Evolutionary conservation across 208 protist species (phyloP).

Genomic region (Wallacemonas rigidus): DNA sequence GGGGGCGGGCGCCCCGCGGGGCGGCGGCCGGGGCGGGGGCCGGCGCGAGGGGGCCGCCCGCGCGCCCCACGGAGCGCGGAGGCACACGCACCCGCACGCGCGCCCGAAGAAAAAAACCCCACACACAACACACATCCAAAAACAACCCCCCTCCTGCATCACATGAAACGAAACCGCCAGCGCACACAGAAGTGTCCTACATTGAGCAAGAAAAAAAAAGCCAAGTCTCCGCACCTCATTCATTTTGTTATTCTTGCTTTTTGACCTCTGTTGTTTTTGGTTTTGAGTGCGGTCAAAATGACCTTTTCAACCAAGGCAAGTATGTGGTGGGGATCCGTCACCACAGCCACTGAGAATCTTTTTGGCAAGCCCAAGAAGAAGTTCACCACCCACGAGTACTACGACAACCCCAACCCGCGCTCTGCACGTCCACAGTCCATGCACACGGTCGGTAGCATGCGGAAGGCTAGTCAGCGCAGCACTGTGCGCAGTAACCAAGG

Average conservation of each 20-base stretch:
- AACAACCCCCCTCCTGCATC: not conserved
- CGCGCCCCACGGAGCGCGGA: no score
- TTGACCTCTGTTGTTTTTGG: not conserved
- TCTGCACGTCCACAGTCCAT: slow-evolving; percentile 42
- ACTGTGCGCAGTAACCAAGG: not conserved
- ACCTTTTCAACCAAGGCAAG: slow-evolving; percentile 59
- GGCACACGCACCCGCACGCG: no score
- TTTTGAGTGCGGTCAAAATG: slow-evolving; percentile 27
- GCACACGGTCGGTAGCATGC: slow-evolving; percentile 50
- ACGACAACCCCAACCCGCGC: slow-evolving; percentile 48
- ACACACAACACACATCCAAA: not conserved
- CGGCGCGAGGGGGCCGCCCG: not conserved
- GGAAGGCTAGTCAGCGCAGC: slow-evolving; percentile 20
- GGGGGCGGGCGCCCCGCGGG: not conserved
- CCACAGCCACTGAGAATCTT: slow-evolving; percentile 49
- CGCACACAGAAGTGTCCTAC: slow-evolving; percentile 10
- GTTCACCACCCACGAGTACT: slow-evolving; percentile 64
- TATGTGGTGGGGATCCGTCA: slow-evolving; percentile 68
- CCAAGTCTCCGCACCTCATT: not conserved
- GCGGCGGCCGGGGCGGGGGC: not conserved
- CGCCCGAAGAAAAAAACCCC: no score
- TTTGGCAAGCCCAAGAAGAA: slow-evolving; percentile 66
- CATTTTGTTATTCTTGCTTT: not conserved
- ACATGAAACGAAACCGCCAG: not conserved
- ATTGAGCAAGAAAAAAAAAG: not conserved